Evolutionary conservation across 495 filamentous ascomycete genomes (phyloP).

Genomic region (Annulohypoxylon bovei): DNA sequence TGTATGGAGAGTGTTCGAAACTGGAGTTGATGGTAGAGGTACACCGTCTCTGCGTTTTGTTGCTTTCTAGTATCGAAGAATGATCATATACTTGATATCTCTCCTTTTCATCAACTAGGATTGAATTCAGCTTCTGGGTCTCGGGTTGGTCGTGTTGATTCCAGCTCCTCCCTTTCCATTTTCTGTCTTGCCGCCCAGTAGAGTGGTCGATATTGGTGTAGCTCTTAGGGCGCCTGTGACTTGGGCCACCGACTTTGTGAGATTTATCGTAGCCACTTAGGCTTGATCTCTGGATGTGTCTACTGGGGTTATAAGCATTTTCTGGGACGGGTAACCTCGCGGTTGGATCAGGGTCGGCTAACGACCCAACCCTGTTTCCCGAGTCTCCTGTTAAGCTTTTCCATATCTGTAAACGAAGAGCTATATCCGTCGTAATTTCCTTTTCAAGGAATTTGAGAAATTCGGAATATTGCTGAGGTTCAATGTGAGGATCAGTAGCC

Average conservation of each 20-base stretch:
- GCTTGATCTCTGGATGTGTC: background rate
- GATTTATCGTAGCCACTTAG: background rate
- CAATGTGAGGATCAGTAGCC: conserved; percentile 19
- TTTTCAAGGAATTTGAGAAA: conserved; percentile 16
- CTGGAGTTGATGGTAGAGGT: background rate
- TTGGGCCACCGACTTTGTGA: background rate
- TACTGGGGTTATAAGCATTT: background rate
- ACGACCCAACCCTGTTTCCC: background rate
- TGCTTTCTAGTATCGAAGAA: background rate
- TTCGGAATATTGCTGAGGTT: conserved; percentile 14
- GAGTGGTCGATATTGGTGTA: background rate
- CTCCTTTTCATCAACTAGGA: background rate
- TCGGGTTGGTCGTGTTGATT: background rate
- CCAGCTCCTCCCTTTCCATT: background rate
- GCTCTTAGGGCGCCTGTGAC: background rate
- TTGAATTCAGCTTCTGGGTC: background rate
- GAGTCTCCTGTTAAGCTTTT: conserved; percentile 6
- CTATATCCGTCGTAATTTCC: conserved; percentile 14
- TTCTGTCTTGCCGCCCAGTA: background rate
- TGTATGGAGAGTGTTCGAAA: background rate
- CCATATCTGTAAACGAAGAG: conserved; percentile 13
- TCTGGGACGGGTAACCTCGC: background rate
- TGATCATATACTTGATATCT: background rate
- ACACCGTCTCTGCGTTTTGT: background rate
- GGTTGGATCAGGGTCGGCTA: background rate